These are phyloP conservation scores for Aspergillus transmontanensis DNA, from an alignment of 2,329 filamentous ascomycete species.

Conservation along the genomic window DNA sequence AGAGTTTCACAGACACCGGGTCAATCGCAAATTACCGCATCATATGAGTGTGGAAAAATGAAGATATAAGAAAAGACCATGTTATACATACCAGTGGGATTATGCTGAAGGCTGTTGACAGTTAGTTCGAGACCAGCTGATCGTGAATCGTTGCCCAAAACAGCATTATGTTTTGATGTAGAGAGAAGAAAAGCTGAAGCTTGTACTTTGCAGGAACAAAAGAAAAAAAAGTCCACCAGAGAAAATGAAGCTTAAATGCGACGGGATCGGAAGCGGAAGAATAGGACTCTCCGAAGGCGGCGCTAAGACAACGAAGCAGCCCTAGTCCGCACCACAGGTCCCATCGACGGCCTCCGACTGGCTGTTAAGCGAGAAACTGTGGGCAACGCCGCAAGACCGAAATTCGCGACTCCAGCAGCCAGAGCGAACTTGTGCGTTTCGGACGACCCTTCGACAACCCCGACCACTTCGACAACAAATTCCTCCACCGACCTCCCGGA, in stretches of 20 bases:
- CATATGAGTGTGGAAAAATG: slow-evolving; percentile 51
- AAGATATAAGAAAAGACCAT: slow-evolving; percentile 8
- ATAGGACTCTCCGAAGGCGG: slow-evolving; percentile 8
- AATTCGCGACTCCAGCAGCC: slow-evolving; percentile 36
- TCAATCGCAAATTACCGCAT: slow-evolving; percentile 99
- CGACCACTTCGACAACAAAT: slow-evolving; percentile 45
- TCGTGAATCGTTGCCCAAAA: slow-evolving; percentile 5
- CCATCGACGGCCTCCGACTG: slow-evolving; percentile 30
- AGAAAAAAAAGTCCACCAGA: background rate
- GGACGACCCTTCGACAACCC: slow-evolving; percentile 41
- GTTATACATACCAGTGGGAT: slow-evolving; percentile 27
- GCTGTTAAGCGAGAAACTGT: slow-evolving; percentile 46
- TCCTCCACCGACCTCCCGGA: slow-evolving; percentile 37
- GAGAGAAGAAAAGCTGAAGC: background rate
- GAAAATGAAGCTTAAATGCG: slow-evolving; percentile 24
- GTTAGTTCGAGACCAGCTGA: background rate
- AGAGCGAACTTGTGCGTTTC: slow-evolving; percentile 36
- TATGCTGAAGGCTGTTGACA: background rate
- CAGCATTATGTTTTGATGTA: slow-evolving; percentile 24
- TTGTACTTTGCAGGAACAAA: background rate
- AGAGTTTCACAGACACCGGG: slow-evolving; percentile 77
- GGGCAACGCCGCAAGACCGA: slow-evolving; percentile 40
- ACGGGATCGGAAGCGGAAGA: slow-evolving; percentile 28
- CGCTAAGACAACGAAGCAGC: slow-evolving; percentile 29
- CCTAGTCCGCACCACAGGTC: slow-evolving; percentile 37